These are phyloP conservation scores for Aureobasidium zeae DNA, from an alignment of 2,329 filamentous ascomycete species.

Conservation along the genomic window DNA sequence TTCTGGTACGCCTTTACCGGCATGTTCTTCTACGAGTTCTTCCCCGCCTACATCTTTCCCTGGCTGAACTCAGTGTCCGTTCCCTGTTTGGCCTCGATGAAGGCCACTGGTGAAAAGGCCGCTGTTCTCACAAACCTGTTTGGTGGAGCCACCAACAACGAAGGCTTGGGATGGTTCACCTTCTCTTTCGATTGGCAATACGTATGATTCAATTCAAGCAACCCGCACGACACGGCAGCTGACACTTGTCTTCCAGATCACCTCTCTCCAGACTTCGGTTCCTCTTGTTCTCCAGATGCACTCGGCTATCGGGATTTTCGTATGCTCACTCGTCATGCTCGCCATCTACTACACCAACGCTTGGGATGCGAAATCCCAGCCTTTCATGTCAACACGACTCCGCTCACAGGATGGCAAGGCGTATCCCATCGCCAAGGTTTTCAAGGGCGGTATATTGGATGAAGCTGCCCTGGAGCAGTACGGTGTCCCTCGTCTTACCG, in stretches of 20 bases:
- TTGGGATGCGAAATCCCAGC: conserved; percentile 40
- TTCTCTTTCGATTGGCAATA: conserved; percentile 48
- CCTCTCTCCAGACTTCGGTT: conserved; percentile 43
- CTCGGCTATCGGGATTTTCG: conserved; percentile 36
- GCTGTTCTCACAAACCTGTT: conserved; percentile 41
- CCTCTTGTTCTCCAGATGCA: conserved; percentile 42
- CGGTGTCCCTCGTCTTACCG: conserved; percentile 42
- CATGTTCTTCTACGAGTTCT: conserved; percentile 45
- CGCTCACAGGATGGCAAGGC: conserved; percentile 32
- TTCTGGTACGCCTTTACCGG: conserved; percentile 45
- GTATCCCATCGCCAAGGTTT: conserved; percentile 33
- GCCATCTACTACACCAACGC: conserved; percentile 44
- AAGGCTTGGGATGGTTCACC: conserved; percentile 43
- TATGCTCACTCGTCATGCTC: conserved; percentile 44
- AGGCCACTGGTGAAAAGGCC: conserved; percentile 40
- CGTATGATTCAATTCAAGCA: too few relatives aligned
- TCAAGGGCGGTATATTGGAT: conserved; percentile 36
- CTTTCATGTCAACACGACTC: conserved; percentile 48
- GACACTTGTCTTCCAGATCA: conserved; percentile 38
- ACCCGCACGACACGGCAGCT: too few relatives aligned
- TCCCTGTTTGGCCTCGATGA: conserved; percentile 45
- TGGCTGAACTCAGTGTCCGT: conserved; percentile 49
- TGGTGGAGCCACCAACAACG: conserved; percentile 44
- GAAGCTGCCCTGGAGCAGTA: conserved; percentile 33
- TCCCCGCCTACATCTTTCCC: conserved; percentile 47